phyloP scores from a whole-genome alignment of 2,329 filamentous ascomycete species.

The Fusarium proliferatum region DNA sequence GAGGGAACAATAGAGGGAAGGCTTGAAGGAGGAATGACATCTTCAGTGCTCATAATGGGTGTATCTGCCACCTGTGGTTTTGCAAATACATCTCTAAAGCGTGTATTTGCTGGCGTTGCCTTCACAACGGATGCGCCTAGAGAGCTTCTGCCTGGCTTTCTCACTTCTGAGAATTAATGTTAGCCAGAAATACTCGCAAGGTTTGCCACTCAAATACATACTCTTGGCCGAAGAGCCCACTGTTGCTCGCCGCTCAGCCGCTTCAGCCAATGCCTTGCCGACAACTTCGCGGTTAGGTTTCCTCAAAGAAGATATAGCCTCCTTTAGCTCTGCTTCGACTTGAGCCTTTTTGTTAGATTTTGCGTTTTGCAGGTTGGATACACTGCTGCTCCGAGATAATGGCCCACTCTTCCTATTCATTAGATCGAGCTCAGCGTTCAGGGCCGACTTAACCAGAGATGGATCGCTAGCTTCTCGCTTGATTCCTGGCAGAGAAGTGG shows the following conservation, averaged over 20 bases:
- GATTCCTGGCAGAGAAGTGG: slow-evolving; percentile 67
- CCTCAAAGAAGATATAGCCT: slow-evolving; percentile 78
- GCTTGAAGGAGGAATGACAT: slow-evolving; percentile 53
- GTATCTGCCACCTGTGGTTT: slow-evolving; percentile 41
- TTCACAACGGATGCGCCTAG: slow-evolving; percentile 61
- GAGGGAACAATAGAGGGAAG: slow-evolving; percentile 55
- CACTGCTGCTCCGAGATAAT: slow-evolving; percentile 57
- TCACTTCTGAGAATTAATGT: slow-evolving; percentile 57
- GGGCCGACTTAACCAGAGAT: slow-evolving; percentile 61
- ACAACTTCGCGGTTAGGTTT: slow-evolving; percentile 80
- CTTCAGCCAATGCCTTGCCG: slow-evolving; percentile 74
- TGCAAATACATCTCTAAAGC: slow-evolving; percentile 64
- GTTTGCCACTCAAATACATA: slow-evolving; percentile 50
- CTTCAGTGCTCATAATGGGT: slow-evolving; percentile 42
- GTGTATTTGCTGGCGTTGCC: slow-evolving; percentile 66
- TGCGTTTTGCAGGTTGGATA: slow-evolving; percentile 62
- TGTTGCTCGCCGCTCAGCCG: slow-evolving; percentile 69
- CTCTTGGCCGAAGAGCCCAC: slow-evolving; percentile 60
- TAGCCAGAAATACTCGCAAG: slow-evolving; percentile 38
- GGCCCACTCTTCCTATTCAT: slow-evolving; percentile 55
- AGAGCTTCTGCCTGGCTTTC: slow-evolving; percentile 59
- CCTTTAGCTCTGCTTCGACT: slow-evolving; percentile 75
- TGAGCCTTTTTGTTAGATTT: slow-evolving; percentile 74
- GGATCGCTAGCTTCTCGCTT: slow-evolving; percentile 77
- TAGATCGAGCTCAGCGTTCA: slow-evolving; percentile 53